Percentiles rank a stretch among this genome's conserved stretches.
Evolutionary conservation across 306 rosid genomes (phyloP).

Genomic region (Casuarina glauca): DNA sequence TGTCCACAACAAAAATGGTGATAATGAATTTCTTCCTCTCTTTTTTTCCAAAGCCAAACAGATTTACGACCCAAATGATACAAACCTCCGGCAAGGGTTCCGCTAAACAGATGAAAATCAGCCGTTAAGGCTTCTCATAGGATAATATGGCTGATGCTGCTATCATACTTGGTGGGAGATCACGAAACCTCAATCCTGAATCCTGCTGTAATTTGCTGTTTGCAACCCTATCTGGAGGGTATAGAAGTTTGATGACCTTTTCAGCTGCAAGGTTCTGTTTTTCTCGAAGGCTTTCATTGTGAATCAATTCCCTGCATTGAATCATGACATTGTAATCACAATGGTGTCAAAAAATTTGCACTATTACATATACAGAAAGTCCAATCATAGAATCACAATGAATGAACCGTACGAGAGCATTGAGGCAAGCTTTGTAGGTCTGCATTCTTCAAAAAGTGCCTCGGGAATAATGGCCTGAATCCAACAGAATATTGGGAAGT

Average conservation of each 20-base stretch:
- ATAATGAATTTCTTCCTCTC: not conserved
- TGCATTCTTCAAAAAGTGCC: slow-evolving; percentile 71
- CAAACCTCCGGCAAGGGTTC: not conserved
- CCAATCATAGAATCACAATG: not conserved
- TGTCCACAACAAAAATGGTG: not conserved
- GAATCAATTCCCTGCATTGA: slow-evolving; percentile 56
- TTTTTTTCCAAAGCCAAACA: not conserved
- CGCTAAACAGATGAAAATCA: not conserved
- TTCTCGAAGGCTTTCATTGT: slow-evolving; percentile 39
- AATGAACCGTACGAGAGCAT: slow-evolving; percentile 47
- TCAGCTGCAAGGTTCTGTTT: slow-evolving; percentile 66
- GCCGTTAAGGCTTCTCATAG: slow-evolving; percentile 36
- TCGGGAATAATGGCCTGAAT: slow-evolving; percentile 75
- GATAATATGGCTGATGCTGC: slow-evolving; percentile 71
- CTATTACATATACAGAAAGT: not conserved
- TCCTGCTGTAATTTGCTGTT: slow-evolving; percentile 24
- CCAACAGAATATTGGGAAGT: slow-evolving; percentile 82
- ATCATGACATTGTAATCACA: slow-evolving; percentile 1
- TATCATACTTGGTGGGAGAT: slow-evolving; percentile 55
- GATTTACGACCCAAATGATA: slow-evolving; percentile 1
- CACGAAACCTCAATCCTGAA: slow-evolving; percentile 24
- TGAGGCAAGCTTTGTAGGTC: slow-evolving; percentile 51
- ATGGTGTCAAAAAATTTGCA: not conserved
- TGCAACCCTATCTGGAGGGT: slow-evolving; percentile 42
- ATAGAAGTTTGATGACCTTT: slow-evolving; percentile 59